Evolutionary conservation across 306 rosid species (phyloP).

Genomic region (Echinosophora koreensis): DNA sequence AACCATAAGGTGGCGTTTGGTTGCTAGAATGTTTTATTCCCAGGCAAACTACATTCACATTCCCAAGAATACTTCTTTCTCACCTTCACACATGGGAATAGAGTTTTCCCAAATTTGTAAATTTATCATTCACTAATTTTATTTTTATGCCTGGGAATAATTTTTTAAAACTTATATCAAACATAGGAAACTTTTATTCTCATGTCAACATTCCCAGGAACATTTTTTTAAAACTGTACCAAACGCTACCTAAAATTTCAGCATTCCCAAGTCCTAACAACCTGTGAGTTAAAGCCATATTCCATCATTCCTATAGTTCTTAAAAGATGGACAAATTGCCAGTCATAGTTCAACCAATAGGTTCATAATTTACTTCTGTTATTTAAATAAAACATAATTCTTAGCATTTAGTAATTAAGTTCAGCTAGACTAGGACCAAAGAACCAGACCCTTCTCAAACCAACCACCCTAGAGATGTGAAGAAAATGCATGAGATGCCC

Average conservation of each 20-base stretch:
- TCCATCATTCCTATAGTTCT: neutral
- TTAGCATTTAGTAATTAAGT: neutral
- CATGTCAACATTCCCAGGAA: too few relatives aligned
- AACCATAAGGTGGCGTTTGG: neutral
- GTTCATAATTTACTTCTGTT: neutral
- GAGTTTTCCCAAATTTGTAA: too few relatives aligned
- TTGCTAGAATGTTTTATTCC: too few relatives aligned
- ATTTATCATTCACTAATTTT: too few relatives aligned
- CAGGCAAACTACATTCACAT: too few relatives aligned
- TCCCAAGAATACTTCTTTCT: too few relatives aligned
- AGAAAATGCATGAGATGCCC: neutral
- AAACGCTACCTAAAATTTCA: neutral
- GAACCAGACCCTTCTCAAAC: neutral
- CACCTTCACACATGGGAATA: too few relatives aligned
- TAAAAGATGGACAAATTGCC: neutral
- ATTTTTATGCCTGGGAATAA: too few relatives aligned
- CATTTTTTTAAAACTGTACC: too few relatives aligned
- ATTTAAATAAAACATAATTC: neutral
- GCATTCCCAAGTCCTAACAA: neutral
- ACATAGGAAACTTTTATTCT: too few relatives aligned
- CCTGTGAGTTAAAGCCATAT: neutral
- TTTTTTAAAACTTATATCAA: too few relatives aligned
- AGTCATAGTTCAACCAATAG: neutral
- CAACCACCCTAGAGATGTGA: neutral
- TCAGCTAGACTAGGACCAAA: neutral